These are phyloP conservation scores for Barbarea vulgaris DNA, from an alignment of 345 rosid species.

Conservation along the genomic window DNA sequence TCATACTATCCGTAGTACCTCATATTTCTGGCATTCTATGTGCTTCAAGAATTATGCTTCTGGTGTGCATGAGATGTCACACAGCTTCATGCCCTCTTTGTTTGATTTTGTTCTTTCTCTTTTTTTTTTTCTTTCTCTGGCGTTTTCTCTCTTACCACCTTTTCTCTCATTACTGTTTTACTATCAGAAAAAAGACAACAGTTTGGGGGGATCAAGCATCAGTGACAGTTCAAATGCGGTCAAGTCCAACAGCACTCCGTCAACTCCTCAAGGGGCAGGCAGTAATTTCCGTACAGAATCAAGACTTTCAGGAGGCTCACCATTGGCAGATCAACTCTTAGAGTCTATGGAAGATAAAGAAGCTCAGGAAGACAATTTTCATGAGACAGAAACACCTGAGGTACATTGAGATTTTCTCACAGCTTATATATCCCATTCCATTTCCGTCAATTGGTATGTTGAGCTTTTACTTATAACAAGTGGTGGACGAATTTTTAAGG, in stretches of 20 bases:
- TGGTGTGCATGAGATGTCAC: not conserved
- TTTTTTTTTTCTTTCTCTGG: not conserved
- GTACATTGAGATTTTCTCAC: slow-evolving; percentile 43
- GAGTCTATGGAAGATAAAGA: slow-evolving; percentile 68
- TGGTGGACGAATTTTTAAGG: slow-evolving; percentile 10
- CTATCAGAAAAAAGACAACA: slow-evolving; percentile 79
- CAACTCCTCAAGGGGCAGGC: slow-evolving; percentile 83
- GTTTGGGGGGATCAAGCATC: slow-evolving; percentile 49
- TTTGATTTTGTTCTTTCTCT: not conserved
- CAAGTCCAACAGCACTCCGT: slow-evolving; percentile 76
- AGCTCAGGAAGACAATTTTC: slow-evolving; percentile 58
- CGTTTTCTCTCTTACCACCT: slow-evolving; percentile 3
- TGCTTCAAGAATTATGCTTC: slow-evolving; percentile 3
- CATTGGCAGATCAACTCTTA: slow-evolving; percentile 56
- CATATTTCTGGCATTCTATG: slow-evolving; percentile 3
- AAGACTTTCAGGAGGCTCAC: slow-evolving; percentile 69
- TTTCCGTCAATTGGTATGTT: slow-evolving; percentile 10
- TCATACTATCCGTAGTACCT: slow-evolving; percentile 1
- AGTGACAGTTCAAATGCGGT: slow-evolving; percentile 86
- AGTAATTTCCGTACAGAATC: slow-evolving; percentile 62
- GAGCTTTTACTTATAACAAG: not conserved
- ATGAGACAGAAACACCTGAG: slow-evolving; percentile 80
- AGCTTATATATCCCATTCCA: not conserved
- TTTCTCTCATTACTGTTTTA: slow-evolving; percentile 30
- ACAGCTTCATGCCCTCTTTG: slow-evolving; percentile 5